Evolutionary conservation across 306 rosid genomes (phyloP), one percentile per base, ranked within the genome.

Genomic region (Ammopiptanthus mongolicus): DNA sequence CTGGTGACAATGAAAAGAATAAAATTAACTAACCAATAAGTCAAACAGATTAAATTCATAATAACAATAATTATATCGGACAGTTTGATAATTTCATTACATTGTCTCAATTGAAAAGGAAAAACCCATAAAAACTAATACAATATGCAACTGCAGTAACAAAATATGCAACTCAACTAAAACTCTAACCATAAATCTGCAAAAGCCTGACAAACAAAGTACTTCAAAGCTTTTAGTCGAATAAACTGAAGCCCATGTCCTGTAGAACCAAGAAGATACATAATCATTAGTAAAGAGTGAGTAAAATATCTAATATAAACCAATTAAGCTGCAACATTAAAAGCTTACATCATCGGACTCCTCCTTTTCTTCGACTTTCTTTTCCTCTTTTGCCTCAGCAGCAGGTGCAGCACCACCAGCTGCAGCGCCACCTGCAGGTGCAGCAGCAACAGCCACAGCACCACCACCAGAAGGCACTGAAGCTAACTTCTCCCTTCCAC

Each of bases 221-320:
- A 44, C 47, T 69, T 10, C 39, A 36, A 47, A 60, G 4, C 52
- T 80, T 77, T 51, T 71, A 91, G 67, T 88, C 93, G 1, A 91
- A 91, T 39, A 91, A 86, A 77, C 93, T 76, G 68, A 91, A 91
- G 31, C 93, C 90, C 91, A 91, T 87, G 23, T 88, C 97, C 96
- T 88, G 91, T 60, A 83, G 13, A 58, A 79, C 44, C 19, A 79
- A 50, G 31, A 77, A 4, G 15, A 18, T 0, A 71, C 2, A 33
- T 4, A 69, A 23, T 22, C 52, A 57, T 67, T 22, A 55, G 64
- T 8, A 41, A 1, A 15, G 12, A 39, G 1, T 34, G 8, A 70
- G 18, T 0, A 60, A 42, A 9, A 36, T 19, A 67, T 1, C 1
- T 25, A 6, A 52, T 0, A 56, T 29, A 12, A 36, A 80, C 47